Evolutionary conservation across 768 basidiomycete species (phyloP), one percentile per base, ranked within the genome.

Genomic region (Termitomyces titanicus): DNA sequence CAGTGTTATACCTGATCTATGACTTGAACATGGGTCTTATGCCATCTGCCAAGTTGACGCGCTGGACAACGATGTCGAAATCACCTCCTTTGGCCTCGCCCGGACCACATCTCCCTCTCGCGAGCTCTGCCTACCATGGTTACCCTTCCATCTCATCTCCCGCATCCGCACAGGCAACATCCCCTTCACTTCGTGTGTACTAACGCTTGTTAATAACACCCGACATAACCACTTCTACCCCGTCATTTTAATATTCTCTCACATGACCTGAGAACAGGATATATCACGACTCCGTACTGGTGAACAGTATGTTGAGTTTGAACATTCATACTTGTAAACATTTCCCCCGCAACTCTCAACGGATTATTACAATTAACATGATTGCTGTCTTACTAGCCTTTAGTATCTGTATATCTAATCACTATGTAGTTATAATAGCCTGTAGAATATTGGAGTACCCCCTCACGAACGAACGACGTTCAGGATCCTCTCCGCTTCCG

Each of bases 1-100:
- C 82, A 17, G 72, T 88, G 49, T 79, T 88, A 50, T 80, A 79
- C 61, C 71, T 89, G 60, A 75, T 84, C 47, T 90, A 89, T 67
- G 81, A 87, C 61, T 72, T 91, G 61, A 83, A 74, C 61, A 69
- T 74, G 60, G 72, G 74, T 56, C 65, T 69, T 53, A 71, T 77
- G 69, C 86, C 89, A 15, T 79, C 82, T 46, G 87, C 81, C 56
- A 79, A 85, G 63, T 74, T 91, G 42, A 22, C 51, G 20, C 55
- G 58, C 53, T 82, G 59, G 78, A 76, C 38, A 80, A 80, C 66
- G 74, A 73, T 66, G 72, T 70, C 61, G 20, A 58, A 56, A 27
- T 42, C 50, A n/a, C 33, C 55, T 33, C n/a, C 27, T 18, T 38
- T 49, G 17, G 48, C 48, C 11, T 48, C 56, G 20, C 12, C 51